Base-by-base conservation (phyloP, 768 basidiomycete genomes). In the Suillus subluteus region DNA sequence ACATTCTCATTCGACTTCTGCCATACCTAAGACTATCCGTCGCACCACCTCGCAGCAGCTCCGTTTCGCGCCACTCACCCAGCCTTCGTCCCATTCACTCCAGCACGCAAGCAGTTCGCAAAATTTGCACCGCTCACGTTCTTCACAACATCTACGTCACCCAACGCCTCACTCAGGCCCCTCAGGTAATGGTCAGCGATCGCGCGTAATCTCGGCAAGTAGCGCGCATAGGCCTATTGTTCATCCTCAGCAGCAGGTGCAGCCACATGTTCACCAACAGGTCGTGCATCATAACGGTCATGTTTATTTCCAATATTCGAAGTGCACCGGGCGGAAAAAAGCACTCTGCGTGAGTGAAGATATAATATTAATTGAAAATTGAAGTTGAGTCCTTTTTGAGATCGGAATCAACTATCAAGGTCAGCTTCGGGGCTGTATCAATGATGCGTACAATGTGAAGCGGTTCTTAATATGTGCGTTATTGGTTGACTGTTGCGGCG, bases 341-440 rank as follows among this genome's bases (percentile, higher is more conserved):
- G 87, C 86, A 1, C 69, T 88, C 0, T 81, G 81, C 66, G 76
- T 77, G 67, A 79, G 76, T 73, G 41, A 46, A 23, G 56, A 12
- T 8, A 62, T 16, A n/a, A 44, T 38, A 3, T 62, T 6, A n/a
- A 48, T n/a, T 30, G 40, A 18, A 41, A 30, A 62, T 40, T 2
- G 1, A 44, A 62, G 41, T 52, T 26, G 48, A 54, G 43, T 52
- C 66, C 30, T 56, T 64, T 59, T 66, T 13, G 43, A 90, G 88
- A 92, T 95, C 73, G 93, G 92, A 1, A 91, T 95, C 69, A 91
- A 91, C 73, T 95, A 95, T 73, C 72, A 71, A 13, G 91, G 92
- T 0, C 87, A 91, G 67, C 84, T 95, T 16, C 80, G 80, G 0
- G 94, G 94, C 7, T 95, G 94, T 71, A 83, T 94, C 71, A 95